Base-by-base conservation (phyloP, 306 rosid species). In the Leucaena leucocephala region DNA sequence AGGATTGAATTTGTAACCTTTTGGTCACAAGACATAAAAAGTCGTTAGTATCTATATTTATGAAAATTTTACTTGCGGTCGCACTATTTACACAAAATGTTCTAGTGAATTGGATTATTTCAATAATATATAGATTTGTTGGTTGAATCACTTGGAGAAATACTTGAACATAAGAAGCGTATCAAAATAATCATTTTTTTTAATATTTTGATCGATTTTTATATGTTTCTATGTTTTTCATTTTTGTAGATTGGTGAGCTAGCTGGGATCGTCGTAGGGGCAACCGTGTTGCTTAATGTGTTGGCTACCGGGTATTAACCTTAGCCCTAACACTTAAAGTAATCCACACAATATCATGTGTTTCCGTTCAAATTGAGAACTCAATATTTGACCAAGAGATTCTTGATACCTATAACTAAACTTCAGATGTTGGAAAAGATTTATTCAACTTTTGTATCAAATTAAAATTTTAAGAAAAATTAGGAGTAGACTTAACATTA, bases 221-320 rank as follows among this genome's bases (percentile, higher is more conserved):
- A 68, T 1, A 22, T 16, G 15, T 68, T 33, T 46, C 0, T 46
- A 9, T 7, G 4, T 16, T 49, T 65, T n/a, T 1, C 48, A 48
- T 38, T 63, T 39, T 1, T 71, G 49, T 85, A 95, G 99, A 81
- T 91, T 42, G 99, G 98, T 22, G 97, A 93, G 83, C 87, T 95
- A 76, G 98, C 97, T 4, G 99, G 99, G 15, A 80, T 92, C 54
- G 98, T 95, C 7, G 78, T 95, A 39, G 98, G 98, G 13, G 75
- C 90, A 35, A 90, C 97, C 1, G 82, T 95, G 54, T 87, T 95
- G 40, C 83, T 95, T 22, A 88, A 89, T 65, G 97, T 90, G 68
- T 35, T 93, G 78, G 78, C 89, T 77, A 82, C 92, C 54, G 98
- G 92, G 99, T 93, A 88, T 48, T 17, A 21, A 36, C 36, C 62